Percentiles rank a stretch among this genome's conserved stretches.
Evolutionary conservation across 2,329 filamentous ascomycete species (phyloP).

Genomic region (Pseudogymnoascus sp.): DNA sequence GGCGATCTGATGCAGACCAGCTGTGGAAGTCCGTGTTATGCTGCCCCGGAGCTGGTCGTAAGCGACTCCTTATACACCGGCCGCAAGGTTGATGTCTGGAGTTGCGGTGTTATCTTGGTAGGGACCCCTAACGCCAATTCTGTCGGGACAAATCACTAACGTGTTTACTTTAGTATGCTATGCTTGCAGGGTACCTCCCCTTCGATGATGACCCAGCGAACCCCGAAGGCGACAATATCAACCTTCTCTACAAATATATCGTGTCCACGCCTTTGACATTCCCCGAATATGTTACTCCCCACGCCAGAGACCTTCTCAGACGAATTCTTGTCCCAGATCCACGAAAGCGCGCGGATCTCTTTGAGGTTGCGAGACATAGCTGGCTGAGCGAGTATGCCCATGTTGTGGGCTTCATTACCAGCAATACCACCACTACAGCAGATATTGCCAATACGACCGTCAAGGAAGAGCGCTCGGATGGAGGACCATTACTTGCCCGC

Average conservation of each 20-base stretch:
- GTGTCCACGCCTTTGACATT: constrained; percentile 95
- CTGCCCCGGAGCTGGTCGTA: constrained; percentile 91
- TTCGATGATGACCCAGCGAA: constrained; percentile 98
- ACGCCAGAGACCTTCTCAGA: constrained; percentile 84
- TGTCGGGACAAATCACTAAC: constrained; percentile 17
- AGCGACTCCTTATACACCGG: constrained; percentile 97
- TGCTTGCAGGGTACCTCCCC: constrained; percentile 94
- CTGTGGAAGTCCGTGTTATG: constrained; percentile 96
- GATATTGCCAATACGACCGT: constrained; percentile 79
- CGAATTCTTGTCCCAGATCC: constrained; percentile 94
- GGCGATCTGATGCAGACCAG: constrained; percentile 99
- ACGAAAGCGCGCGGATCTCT: constrained; percentile 86
- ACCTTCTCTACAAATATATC: constrained; percentile 98
- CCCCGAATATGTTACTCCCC: constrained; percentile 96
- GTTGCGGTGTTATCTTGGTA: constrained; percentile 96
- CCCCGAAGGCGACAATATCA: constrained; percentile 98
- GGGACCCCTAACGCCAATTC: constrained; percentile 31
- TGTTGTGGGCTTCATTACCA: constrained; percentile 93
- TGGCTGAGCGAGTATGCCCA: constrained; percentile 98
- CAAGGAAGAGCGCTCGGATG: constrained; percentile 38
- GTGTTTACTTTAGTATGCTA: constrained; percentile 65
- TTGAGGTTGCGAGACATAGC: constrained; percentile 94
- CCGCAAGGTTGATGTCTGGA: constrained; percentile 98
- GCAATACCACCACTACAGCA: constrained; percentile 77
- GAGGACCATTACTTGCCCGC: constrained; percentile 60